phyloP scores from a whole-genome alignment of 805 yeast species.

The Brettanomyces naardenensis region DNA sequence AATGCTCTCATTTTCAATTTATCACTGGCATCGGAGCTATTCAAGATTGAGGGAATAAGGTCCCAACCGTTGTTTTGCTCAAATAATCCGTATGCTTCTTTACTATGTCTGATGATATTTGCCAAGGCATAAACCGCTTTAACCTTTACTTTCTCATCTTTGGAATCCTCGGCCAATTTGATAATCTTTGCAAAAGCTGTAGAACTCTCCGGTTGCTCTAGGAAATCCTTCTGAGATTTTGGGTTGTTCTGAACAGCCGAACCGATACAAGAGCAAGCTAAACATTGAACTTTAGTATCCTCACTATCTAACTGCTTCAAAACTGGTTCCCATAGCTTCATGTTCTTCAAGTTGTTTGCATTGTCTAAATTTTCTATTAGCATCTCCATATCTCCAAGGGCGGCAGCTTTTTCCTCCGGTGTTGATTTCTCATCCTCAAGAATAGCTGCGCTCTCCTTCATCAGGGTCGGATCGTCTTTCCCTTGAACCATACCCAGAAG shows the following conservation, averaged over 20 bases:
- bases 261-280: slow-evolving; percentile 63
- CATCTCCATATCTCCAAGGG: slow-evolving; percentile 90
- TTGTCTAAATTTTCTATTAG: slow-evolving; percentile 88
- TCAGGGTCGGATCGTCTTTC: slow-evolving; percentile 82
- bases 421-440: slow-evolving; percentile 46
- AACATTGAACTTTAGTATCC: slow-evolving; percentile 38
- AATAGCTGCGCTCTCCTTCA: slow-evolving; percentile 68
- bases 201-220: slow-evolving; percentile 40
- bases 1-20: slow-evolving; percentile 11
- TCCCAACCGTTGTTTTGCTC: slow-evolving; percentile 56
- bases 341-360: slow-evolving; percentile 82
- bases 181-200: neutral
- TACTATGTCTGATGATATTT: slow-evolving; percentile 62
- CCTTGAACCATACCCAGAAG: slow-evolving; percentile 51
- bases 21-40: slow-evolving; percentile 4
- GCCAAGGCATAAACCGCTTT: slow-evolving; percentile 78
- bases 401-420: slow-evolving; percentile 57
- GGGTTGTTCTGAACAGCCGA: slow-evolving; percentile 91
- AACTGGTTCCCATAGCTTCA: slow-evolving; percentile 73
- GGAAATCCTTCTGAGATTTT: slow-evolving; percentile 60
- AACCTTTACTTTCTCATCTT: slow-evolving; percentile 28
- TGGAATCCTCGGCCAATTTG: neutral
- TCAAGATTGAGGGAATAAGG: slow-evolving; percentile 27
- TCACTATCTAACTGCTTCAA: slow-evolving; percentile 43
- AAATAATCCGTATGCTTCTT: slow-evolving; percentile 47